Conservation (phyloP, 1,284 basidiomycete genomes). For the Naganishia albida region DNA sequence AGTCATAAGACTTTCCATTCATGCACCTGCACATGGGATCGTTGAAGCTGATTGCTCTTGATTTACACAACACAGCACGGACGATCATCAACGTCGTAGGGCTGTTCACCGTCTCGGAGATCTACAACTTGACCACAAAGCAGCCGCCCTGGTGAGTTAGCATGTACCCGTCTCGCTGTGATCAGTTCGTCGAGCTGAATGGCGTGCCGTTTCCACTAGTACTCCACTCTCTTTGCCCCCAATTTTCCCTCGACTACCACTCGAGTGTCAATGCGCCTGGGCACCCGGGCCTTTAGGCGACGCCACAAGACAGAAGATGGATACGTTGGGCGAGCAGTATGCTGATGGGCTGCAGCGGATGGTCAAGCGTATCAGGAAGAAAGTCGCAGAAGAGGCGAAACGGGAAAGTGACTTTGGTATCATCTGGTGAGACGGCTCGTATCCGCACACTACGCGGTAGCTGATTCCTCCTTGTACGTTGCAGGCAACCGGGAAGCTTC, state of each 20-base stretch:
- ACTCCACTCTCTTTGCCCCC: constrained; percentile 40
- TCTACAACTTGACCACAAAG: constrained; percentile 48
- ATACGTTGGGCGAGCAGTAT: constrained; percentile 48
- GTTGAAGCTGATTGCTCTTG: too few relatives aligned
- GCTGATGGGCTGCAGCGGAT: constrained; percentile 47
- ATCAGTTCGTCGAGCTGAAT: not conserved
- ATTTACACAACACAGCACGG: constrained; percentile 21
- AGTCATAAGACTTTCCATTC: constrained; percentile 40
- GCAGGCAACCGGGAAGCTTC: constrained; percentile 50
- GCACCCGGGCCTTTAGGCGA: constrained; percentile 49
- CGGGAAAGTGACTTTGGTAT: constrained; percentile 46
- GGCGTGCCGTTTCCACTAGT: constrained; percentile 22
- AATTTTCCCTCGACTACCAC: constrained; percentile 42
- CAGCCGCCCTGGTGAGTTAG: constrained; percentile 47
- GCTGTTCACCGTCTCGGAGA: constrained; percentile 48
- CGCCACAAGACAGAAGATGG: constrained; percentile 49
- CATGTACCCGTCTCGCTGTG: not conserved
- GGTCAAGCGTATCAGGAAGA: constrained; percentile 35
- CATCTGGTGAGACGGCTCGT: constrained; percentile 38
- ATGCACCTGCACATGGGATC: constrained; percentile 28
- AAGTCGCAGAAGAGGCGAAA: constrained; percentile 38
- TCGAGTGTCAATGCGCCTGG: constrained; percentile 50
- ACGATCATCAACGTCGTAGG: constrained; percentile 43
- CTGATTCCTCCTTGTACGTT: constrained; percentile 23
- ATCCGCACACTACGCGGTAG: not conserved